These are phyloP conservation scores for Colletotrichum incanum DNA, from an alignment of 2,329 filamentous ascomycete species.

Conservation along the genomic window DNA sequence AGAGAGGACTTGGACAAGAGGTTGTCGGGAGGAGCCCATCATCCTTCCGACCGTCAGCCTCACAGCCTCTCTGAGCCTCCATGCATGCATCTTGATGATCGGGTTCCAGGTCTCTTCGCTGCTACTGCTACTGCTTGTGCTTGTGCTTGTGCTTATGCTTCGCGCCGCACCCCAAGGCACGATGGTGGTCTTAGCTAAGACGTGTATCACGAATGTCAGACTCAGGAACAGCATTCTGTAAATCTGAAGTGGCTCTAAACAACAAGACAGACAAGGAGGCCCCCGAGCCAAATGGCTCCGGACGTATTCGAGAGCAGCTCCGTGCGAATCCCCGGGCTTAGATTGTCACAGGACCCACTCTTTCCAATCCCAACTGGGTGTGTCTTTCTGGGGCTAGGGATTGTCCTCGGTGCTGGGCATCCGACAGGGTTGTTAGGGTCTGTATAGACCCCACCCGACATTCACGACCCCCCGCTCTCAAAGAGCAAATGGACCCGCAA, in stretches of 20 bases:
- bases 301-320: slow-evolving; percentile 39
- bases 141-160: background rate
- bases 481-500: slow-evolving; percentile 4
- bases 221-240: slow-evolving; percentile 25
- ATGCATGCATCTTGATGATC: slow-evolving; percentile 2
- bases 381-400: slow-evolving; percentile 6
- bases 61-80: slow-evolving; percentile 3
- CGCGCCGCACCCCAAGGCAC: slow-evolving; percentile 26
- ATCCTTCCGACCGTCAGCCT: slow-evolving; percentile 4
- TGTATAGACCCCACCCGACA: background rate
- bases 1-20: background rate
- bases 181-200: slow-evolving; percentile 31
- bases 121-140: background rate
- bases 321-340: slow-evolving; percentile 32
- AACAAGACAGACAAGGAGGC: slow-evolving; percentile 11
- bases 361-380: slow-evolving; percentile 1
- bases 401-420: background rate
- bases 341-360: background rate
- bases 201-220: slow-evolving; percentile 37
- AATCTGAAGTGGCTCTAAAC: background rate
- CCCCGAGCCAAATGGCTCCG: slow-evolving; percentile 26
- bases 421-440: slow-evolving; percentile 15
- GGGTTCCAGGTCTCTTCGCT: background rate
- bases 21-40: background rate
- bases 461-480: slow-evolving; percentile 22